Evolutionary conservation across 1,139 yeast species (phyloP), one percentile per base, ranked within the genome.

Genomic region (Hansenula lynferdii): DNA sequence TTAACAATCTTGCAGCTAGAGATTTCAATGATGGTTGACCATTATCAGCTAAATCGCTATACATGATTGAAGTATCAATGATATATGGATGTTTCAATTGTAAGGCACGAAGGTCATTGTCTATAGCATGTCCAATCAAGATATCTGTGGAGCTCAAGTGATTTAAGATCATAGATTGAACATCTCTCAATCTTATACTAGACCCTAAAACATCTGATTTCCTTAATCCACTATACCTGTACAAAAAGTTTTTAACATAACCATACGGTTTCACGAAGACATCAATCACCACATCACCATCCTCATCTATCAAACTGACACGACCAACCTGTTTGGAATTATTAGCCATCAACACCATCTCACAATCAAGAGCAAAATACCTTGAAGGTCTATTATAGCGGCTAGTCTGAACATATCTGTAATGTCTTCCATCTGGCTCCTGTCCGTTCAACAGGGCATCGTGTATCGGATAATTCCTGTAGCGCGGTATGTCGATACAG

Each of bases 91-190:
- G 89, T 40, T 70, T 66, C 12, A 81, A 49, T 42, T 66, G 68
- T 52, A 81, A 55, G 2, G 77, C 83, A 23, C 67, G 63, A 38
- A 81, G 63, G 56, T 81, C 89, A 4, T 78, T 70, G 39, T 80
- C 81, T 28, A 81, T 60, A 1, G 87, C 80, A 56, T 81, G 89
- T 0, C 89, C 89, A 37, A 81, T 69, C 18, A 81, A 53, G 6
- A 79, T 66, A 52, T 81, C 89, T 16, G 64, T 50, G 11, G 65
- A 49, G 15, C 74, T 64, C 2, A 81, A 62, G 2, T 65, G 50
- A 3, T 57, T 50, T 6, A 73, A 44, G n/a, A 89, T 42, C 47
- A 69, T 64, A 6, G 65, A 43, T 56, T 86, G 96, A 15, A 7
- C 18, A 3, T 26, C 19, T 26, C 11, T 15, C 28, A 22, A 22